Conservation (phyloP, 176 grass and related monocot genomes). For the Echinochloa phyllopogon region DNA sequence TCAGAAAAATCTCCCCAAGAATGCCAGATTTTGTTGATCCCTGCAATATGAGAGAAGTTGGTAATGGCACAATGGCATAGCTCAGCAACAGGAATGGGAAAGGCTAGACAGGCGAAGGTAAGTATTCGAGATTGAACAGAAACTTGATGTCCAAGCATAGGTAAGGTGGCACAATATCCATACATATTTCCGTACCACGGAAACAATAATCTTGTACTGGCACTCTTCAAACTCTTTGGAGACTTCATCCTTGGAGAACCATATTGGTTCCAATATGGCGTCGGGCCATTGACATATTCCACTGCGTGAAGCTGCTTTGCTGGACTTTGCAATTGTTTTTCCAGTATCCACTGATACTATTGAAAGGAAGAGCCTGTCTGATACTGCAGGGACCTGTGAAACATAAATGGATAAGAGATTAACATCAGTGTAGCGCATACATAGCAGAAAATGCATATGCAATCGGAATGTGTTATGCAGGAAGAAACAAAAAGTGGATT, state of each 20-base stretch:
- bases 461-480: not conserved
- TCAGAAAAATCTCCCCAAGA: conserved; percentile 87
- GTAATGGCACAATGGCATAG: conserved; percentile 3
- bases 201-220: conserved; percentile 94
- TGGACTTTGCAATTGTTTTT: conserved; percentile 80
- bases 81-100: conserved; percentile 14
- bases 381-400: conserved; percentile 84
- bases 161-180: not conserved
- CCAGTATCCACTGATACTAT: conserved; percentile 71
- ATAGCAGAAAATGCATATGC: not conserved
- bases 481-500: not conserved
- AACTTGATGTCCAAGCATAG: not conserved
- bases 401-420: not conserved
- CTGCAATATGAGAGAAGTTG: conserved; percentile 49
- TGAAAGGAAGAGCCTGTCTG: conserved; percentile 85
- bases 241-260: conserved; percentile 68
- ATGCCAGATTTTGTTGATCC: conserved; percentile 79
- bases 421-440: not conserved
- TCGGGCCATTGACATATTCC: conserved; percentile 90
- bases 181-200: conserved; percentile 60
- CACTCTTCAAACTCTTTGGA: conserved; percentile 81
- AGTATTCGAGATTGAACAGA: not conserved
- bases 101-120: not conserved
- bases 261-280: conserved; percentile 76
- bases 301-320: conserved; percentile 68